These are phyloP conservation scores for Endogone sp. DNA, from an alignment of 192 early-diverging fungal genomes.

Conservation along the genomic window DNA sequence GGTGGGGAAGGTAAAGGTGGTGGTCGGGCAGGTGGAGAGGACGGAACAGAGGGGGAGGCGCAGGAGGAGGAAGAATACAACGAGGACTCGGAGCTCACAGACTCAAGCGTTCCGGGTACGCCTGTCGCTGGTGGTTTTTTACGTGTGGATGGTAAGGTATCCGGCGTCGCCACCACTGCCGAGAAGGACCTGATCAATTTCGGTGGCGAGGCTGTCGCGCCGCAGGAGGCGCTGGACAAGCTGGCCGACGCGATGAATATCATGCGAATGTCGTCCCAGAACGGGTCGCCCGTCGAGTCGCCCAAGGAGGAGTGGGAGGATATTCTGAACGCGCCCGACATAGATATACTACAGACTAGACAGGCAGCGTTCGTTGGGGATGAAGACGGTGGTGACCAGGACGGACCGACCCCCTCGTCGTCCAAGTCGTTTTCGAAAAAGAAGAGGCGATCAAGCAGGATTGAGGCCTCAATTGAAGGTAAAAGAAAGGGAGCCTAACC, in stretches of 20 bases:
- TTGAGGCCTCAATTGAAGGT: not conserved
- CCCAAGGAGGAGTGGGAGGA: conserved; percentile 31
- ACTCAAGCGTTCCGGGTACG: not conserved
- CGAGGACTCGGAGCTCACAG: not conserved
- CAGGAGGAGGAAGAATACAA: not conserved
- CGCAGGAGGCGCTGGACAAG: not conserved
- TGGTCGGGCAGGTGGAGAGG: not conserved
- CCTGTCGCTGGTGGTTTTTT: not conserved
- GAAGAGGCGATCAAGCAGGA: not conserved
- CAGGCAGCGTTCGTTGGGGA: not conserved
- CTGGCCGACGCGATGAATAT: not conserved
- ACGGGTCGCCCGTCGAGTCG: not conserved
- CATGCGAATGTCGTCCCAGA: not conserved
- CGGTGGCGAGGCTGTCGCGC: too few relatives aligned
- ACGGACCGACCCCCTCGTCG: too few relatives aligned
- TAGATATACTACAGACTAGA: not conserved
- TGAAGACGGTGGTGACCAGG: too few relatives aligned
- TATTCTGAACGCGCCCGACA: conserved; percentile 5
- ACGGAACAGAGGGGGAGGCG: not conserved
- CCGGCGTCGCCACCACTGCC: not conserved
- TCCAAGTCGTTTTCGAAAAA: not conserved
- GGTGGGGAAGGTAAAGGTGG: not conserved
- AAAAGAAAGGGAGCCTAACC: too few relatives aligned
- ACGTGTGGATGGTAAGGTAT: not conserved
- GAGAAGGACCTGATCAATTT: not conserved